Evolutionary conservation across 139 green algal species (phyloP).

Genomic region (Micractinium conductrix): DNA sequence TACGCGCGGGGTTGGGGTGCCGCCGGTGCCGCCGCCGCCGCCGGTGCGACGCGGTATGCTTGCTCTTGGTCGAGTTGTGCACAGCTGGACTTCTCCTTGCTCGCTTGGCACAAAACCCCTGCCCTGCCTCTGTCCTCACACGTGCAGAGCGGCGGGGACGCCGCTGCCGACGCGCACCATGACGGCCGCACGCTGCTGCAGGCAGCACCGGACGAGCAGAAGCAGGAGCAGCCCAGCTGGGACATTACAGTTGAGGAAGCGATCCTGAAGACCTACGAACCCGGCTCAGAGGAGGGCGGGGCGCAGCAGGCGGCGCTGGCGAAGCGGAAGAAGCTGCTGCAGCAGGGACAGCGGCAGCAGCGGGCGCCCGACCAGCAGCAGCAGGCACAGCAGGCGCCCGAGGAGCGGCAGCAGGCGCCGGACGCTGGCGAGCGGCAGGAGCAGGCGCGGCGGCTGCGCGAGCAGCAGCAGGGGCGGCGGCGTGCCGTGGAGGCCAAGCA

Average conservation of each 20-base stretch:
- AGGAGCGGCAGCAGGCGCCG: too few relatives aligned
- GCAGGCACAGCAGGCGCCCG: background rate
- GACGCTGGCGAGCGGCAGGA: too few relatives aligned
- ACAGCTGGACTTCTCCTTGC: too few relatives aligned
- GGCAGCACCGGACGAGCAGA: background rate
- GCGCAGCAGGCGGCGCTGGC: background rate
- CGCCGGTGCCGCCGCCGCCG: background rate
- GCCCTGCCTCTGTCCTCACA: background rate
- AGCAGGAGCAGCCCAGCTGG: background rate
- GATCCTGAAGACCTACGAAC: background rate
- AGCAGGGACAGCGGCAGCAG: background rate
- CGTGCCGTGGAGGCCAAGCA: too few relatives aligned
- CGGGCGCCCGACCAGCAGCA: background rate
- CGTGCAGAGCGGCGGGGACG: background rate
- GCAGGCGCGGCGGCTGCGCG: background rate
- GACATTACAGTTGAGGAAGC: slow-evolving; percentile 4
- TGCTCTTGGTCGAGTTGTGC: background rate
- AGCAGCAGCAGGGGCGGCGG: background rate
- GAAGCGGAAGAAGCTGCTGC: background rate
- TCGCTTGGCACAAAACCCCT: background rate
- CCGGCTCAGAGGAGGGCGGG: too few relatives aligned
- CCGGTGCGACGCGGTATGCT: background rate
- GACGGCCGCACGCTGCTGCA: background rate
- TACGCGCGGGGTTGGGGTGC: background rate
- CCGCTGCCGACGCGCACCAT: background rate